Percentiles rank a stretch among this genome's conserved stretches.
Conservation (phyloP, 495 filamentous ascomycete species). For the Corynascus novoguineensis region DNA sequence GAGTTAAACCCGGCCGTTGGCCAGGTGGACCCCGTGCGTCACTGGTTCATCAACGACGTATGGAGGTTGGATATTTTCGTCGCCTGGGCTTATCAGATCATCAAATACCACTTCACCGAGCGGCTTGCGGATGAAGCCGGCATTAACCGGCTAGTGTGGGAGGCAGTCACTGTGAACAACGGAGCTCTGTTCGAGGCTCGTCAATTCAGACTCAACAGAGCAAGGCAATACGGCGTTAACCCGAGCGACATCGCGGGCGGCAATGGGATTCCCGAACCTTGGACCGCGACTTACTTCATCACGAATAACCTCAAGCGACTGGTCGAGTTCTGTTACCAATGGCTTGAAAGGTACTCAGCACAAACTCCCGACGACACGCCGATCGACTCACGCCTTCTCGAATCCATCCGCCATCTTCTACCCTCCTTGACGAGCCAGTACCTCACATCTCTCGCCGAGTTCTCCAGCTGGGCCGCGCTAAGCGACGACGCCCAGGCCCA, state of each 20-base stretch:
- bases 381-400: constrained; percentile 26
- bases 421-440: constrained; percentile 44
- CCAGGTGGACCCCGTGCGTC: constrained; percentile 66
- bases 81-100: constrained; percentile 65
- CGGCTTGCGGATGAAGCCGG: constrained; percentile 43
- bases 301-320: constrained; percentile 51
- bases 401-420: constrained; percentile 34
- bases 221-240: constrained; percentile 62
- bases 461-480: constrained; percentile 34
- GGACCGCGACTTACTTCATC: constrained; percentile 67
- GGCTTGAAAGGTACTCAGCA: constrained; percentile 24
- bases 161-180: constrained; percentile 75
- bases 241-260: constrained; percentile 60
- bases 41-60: constrained; percentile 78
- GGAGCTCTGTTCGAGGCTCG: constrained; percentile 66
- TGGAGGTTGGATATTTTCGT: constrained; percentile 67
- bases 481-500: constrained; percentile 33
- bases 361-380: constrained; percentile 8
- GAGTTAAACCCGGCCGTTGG: constrained; percentile 50
- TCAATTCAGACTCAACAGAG: constrained; percentile 62
- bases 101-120: constrained; percentile 59
- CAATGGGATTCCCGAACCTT: constrained; percentile 65
- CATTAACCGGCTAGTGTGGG: constrained; percentile 52
- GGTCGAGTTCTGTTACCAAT: constrained; percentile 43
- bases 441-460: constrained; percentile 40